Evolutionary conservation across 1,284 basidiomycete genomes (phyloP).

Genomic region (Volvariella surrecta): DNA sequence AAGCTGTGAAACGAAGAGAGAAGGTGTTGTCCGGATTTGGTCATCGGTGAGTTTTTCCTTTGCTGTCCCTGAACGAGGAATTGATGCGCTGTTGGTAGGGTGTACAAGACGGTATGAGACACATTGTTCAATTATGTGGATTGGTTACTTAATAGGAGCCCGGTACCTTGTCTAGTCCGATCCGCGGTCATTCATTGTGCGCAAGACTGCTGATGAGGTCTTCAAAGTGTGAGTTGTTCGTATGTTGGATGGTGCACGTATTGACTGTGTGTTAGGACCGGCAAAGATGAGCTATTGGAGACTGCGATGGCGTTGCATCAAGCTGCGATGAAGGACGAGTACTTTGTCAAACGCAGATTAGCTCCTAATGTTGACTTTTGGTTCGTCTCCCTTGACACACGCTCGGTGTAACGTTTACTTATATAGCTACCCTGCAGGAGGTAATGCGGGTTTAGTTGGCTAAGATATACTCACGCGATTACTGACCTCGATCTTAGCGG

Average conservation of each 20-base stretch:
- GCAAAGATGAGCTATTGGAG: constrained; percentile 73
- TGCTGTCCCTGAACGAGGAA: not conserved
- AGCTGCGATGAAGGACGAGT: constrained; percentile 81
- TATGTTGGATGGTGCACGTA: not conserved
- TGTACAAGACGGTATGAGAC: constrained; percentile 69
- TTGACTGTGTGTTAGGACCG: constrained; percentile 43
- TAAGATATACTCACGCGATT: too few relatives aligned
- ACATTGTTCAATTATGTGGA: too few relatives aligned
- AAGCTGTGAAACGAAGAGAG: constrained; percentile 78
- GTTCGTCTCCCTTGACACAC: constrained; percentile 29
- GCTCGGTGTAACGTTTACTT: not conserved
- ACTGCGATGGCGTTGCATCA: constrained; percentile 86
- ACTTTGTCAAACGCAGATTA: constrained; percentile 68
- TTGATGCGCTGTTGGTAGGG: constrained; percentile 24
- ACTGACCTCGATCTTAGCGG: too few relatives aligned
- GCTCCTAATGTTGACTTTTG: constrained; percentile 83
- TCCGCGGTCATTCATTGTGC: constrained; percentile 81
- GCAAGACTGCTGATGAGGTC: constrained; percentile 82
- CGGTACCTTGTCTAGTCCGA: too few relatives aligned
- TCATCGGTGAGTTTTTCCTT: constrained; percentile 48
- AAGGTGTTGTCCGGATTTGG: constrained; percentile 84
- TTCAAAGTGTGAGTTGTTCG: constrained; percentile 58
- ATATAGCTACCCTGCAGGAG: constrained; percentile 19
- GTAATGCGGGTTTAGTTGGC: constrained; percentile 13
- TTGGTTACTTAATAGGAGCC: too few relatives aligned